These are phyloP conservation scores for Heterobasidion occidentale DNA, from an alignment of 1,284 basidiomycete species.

Conservation along the genomic window DNA sequence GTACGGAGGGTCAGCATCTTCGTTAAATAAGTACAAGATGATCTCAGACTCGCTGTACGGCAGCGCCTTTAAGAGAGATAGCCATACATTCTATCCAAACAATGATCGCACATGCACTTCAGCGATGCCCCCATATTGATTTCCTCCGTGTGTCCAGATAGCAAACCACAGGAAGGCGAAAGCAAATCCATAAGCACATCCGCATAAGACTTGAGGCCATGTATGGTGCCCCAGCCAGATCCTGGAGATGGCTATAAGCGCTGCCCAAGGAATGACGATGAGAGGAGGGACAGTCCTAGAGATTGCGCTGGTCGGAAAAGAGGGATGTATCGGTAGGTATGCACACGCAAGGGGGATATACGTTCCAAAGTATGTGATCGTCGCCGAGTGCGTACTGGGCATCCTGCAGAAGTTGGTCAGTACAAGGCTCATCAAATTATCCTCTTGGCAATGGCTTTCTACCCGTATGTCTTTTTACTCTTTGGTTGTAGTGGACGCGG, in stretches of 20 bases:
- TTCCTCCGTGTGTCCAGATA: slow-evolving; percentile 38
- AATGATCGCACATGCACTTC: slow-evolving; percentile 9
- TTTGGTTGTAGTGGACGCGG: slow-evolving; percentile 50
- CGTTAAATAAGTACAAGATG: no score
- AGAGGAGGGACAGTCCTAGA: slow-evolving; percentile 34
- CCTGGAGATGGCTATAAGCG: slow-evolving; percentile 55
- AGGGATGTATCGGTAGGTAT: slow-evolving; percentile 43
- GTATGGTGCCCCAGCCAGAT: slow-evolving; percentile 83
- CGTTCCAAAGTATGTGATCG: slow-evolving; percentile 62
- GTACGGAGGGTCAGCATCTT: no score
- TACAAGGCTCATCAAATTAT: not conserved
- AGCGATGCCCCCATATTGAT: slow-evolving; percentile 16
- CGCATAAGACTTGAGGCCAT: slow-evolving; percentile 64
- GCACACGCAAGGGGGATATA: slow-evolving; percentile 58
- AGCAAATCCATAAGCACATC: slow-evolving; percentile 48
- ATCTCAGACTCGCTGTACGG: no score
- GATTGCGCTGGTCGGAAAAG: slow-evolving; percentile 27
- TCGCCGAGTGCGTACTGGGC: slow-evolving; percentile 84
- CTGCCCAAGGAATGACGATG: slow-evolving; percentile 46
- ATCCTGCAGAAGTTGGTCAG: slow-evolving; percentile 36
- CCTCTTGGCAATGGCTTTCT: slow-evolving; percentile 15
- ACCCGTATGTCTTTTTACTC: slow-evolving; percentile 60
- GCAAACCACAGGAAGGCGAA: slow-evolving; percentile 56
- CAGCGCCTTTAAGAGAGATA: no score
- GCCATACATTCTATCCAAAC: not conserved